Conservation (phyloP, 768 basidiomycete genomes). For the Lentinula detonsa region DNA sequence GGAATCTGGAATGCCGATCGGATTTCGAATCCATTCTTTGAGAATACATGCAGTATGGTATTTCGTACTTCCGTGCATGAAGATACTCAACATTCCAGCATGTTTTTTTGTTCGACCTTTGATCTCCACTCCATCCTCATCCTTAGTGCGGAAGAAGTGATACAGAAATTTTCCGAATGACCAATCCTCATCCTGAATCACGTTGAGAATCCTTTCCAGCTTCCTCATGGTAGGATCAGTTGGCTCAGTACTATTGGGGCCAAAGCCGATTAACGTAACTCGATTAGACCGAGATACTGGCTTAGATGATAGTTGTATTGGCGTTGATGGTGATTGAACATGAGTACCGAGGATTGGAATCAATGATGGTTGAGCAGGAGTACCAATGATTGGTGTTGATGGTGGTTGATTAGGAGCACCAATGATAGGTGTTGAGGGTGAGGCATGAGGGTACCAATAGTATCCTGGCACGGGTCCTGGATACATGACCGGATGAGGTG, state of each 20-base stretch:
- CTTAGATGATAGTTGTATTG: too few species aligned
- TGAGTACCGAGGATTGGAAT: too few species aligned
- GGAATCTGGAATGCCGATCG: background rate
- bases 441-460: background rate
- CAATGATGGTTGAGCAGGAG: too few species aligned
- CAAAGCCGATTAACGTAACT: too few species aligned
- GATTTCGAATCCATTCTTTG: conserved; percentile 4
- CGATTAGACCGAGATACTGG: too few species aligned
- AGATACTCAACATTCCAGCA: background rate
- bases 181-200: background rate
- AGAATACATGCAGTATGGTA: background rate
- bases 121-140: background rate
- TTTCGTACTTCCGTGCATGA: background rate
- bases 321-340: too few species aligned
- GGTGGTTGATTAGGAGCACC: too few species aligned
- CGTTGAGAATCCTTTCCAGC: background rate
- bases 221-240: background rate
- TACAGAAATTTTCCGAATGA: conserved; percentile 11
- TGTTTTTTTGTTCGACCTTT: background rate
- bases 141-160: background rate
- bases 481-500: background rate
- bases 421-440: background rate
- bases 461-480: background rate
- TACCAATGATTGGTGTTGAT: too few species aligned
- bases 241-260: too few species aligned